Base-by-base conservation (phyloP, 2,329 filamentous ascomycete genomes). In the Trichoderma koningiopsis region DNA sequence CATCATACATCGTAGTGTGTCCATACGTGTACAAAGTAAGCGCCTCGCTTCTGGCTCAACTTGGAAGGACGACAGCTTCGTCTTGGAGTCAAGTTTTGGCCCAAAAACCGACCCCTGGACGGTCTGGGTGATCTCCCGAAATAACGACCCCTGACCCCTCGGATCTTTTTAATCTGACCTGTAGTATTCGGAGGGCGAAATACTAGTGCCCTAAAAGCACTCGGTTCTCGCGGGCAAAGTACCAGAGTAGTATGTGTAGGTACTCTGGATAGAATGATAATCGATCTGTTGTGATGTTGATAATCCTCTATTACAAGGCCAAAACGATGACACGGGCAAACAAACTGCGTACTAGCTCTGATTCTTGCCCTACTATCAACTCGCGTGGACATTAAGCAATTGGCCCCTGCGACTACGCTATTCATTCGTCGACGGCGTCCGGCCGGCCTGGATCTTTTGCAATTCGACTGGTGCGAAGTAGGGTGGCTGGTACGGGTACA, bases 161-260 rank as follows among this genome's bases (percentile, higher is more conserved):
- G 68, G 68, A 70, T 70, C 63, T 70, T 70, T 70, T 61, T 61
- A 27, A 70, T 67, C 56, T 67, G 62, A 35, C 61, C 63, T 58
- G 55, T 67, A 40, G 55, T 59, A 40, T 59, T 49, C 6, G 55
- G 40, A 37, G 55, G 62, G 16, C 63, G n/a, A 43, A 56, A 52
- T 35, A 27, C 27, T 29, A 56, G 61, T 47, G 61, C 49, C 31
- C 24, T n/a, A 16, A n/a, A 24, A 52, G 53, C 24, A 35, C 43
- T 67, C 29, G 59, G 31, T n/a, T 43, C 22, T 62, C 47, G 43
- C n/a, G 35, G 53, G 29, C 53, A 53, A 14, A 29, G n/a, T 43
- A 52, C 49, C 29, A 35, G 40, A 43, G 40, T 8, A 43, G 16
- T 19, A 35, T 43, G 24, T 2, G 2, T 24, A 11, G 1, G 2